These are phyloP conservation scores for Globisporangium carolinianum DNA, from an alignment of 352 stramenopile species.

Conservation along the genomic window DNA sequence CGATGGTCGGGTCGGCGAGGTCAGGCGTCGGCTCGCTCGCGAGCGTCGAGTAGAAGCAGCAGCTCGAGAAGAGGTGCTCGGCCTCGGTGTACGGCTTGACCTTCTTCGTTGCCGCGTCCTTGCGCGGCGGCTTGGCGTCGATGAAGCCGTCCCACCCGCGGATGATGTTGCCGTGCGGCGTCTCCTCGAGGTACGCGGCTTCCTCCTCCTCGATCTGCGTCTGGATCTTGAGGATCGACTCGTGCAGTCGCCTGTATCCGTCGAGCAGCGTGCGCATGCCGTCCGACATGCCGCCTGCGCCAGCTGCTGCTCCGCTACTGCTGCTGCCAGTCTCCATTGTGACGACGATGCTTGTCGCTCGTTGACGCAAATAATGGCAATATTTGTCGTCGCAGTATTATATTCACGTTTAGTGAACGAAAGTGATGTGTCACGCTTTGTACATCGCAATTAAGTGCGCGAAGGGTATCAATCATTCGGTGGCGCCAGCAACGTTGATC, in stretches of 20 bases:
- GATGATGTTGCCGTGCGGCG: constrained; percentile 82
- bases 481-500: no score
- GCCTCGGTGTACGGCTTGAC: constrained; percentile 68
- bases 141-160: constrained; percentile 85
- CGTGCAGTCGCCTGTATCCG: constrained; percentile 60
- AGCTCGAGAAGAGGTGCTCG: constrained; percentile 78
- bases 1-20: constrained; percentile 32
- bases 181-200: constrained; percentile 74
- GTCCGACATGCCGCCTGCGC: constrained; percentile 28
- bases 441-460: no score
- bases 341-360: no score
- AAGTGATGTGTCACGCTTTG: no score
- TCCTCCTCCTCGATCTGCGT: constrained; percentile 77
- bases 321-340: neutral
- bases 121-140: constrained; percentile 70
- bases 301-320: no score
- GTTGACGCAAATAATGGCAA: no score
- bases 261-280: constrained; percentile 71
- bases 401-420: no score
- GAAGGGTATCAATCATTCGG: no score
- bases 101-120: constrained; percentile 75
- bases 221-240: constrained; percentile 62
- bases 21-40: constrained; percentile 42
- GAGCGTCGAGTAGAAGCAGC: constrained; percentile 55
- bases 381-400: no score